phyloP scores from a whole-genome alignment of 2,329 filamentous ascomycete species.

The Tolypocladium guangdongense region DNA sequence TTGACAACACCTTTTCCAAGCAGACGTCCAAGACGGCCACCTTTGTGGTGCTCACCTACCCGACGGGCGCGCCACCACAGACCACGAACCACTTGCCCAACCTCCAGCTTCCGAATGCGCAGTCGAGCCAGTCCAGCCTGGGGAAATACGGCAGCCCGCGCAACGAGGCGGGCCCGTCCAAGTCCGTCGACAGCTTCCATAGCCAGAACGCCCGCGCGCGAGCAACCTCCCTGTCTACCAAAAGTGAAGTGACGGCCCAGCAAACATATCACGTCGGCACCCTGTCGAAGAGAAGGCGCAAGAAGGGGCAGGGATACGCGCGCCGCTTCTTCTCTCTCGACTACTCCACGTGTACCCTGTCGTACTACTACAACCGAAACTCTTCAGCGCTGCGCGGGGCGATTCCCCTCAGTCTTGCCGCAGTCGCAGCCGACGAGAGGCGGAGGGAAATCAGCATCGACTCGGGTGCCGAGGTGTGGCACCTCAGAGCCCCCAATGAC shows the following conservation, averaged over 20 bases:
- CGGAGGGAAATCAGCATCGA: constrained; percentile 91
- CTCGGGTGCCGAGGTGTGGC: constrained; percentile 95
- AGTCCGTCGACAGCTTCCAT: constrained; percentile 51
- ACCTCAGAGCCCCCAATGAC: constrained; percentile 70
- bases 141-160: constrained; percentile 35
- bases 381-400: constrained; percentile 86
- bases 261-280: constrained; percentile 69
- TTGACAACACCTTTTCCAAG: constrained; percentile 98
- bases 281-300: constrained; percentile 80
- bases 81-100: constrained; percentile 60
- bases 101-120: constrained; percentile 29
- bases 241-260: constrained; percentile 34
- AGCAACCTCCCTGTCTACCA: constrained; percentile 38
- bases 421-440: constrained; percentile 79
- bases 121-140: constrained; percentile 39
- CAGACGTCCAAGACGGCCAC: constrained; percentile 89
- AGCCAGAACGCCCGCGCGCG: constrained; percentile 35
- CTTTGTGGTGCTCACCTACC: constrained; percentile 89
- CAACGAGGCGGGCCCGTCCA: constrained; percentile 32
- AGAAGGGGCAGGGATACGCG: constrained; percentile 88
- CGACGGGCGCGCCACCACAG: constrained; percentile 68
- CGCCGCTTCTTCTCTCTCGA: constrained; percentile 92
- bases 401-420: constrained; percentile 83
- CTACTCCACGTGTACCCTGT: constrained; percentile 85
- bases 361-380: constrained; percentile 91